Percentiles rank a stretch among this genome's conserved stretches.
Evolutionary conservation across 2,329 filamentous ascomycete species (phyloP).

Genomic region (Colletotrichum truncatum): DNA sequence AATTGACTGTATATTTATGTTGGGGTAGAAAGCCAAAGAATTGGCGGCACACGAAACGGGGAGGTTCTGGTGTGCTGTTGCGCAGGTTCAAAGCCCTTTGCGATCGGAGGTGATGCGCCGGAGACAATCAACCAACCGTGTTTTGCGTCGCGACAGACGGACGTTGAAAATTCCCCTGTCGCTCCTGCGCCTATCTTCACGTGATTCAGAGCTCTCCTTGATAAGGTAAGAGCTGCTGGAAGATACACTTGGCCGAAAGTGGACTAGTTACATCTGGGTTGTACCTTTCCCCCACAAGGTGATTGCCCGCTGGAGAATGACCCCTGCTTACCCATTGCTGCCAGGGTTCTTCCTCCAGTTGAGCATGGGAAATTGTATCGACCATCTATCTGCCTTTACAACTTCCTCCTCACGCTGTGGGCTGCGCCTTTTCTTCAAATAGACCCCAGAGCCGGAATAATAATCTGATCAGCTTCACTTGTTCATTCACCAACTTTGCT

Average conservation of each 20-base stretch:
- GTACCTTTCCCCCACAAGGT: background rate
- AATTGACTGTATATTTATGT: background rate
- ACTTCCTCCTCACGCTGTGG: too few species aligned
- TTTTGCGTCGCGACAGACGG: constrained; percentile 24
- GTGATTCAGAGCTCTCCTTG: background rate
- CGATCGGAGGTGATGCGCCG: constrained; percentile 25
- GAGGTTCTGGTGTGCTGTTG: constrained; percentile 9
- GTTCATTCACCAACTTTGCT: too few species aligned
- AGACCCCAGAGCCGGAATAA: too few species aligned
- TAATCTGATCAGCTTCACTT: too few species aligned
- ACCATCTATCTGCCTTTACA: too few species aligned
- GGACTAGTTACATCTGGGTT: constrained; percentile 3
- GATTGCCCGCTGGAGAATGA: background rate
- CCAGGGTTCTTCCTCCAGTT: too few species aligned
- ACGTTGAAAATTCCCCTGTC: constrained; percentile 21
- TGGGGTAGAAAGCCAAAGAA: background rate
- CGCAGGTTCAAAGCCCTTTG: constrained; percentile 23
- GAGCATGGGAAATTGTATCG: too few species aligned
- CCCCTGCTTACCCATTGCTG: background rate
- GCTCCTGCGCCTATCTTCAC: constrained; percentile 11
- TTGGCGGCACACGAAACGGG: background rate
- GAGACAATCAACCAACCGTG: constrained; percentile 21
- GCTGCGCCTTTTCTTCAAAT: too few species aligned
- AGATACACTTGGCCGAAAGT: background rate
- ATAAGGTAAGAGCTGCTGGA: background rate